Evolutionary conservation across 2,329 filamentous ascomycete species (phyloP), one percentile per base, ranked within the genome.

Genomic region (Gaeumannomyces sp.): DNA sequence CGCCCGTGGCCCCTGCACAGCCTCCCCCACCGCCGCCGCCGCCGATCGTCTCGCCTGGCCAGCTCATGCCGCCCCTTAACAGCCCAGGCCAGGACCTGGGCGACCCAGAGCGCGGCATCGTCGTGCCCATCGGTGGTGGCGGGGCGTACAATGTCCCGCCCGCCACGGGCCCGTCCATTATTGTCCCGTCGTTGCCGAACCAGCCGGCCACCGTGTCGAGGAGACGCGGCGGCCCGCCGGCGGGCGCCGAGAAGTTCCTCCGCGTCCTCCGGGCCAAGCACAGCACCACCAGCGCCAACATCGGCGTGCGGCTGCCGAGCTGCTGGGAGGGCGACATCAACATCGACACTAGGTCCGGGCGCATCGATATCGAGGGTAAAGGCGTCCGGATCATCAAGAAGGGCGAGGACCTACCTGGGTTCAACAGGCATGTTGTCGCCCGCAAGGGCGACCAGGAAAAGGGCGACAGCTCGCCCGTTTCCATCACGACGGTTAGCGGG

Each of bases 321-420:
- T 73, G 77, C 2, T 86, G 83, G 84, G 78, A 80, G 67, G 84
- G 84, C 19, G 67, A 68, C 27, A 71, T 85, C 45, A 67, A 67
- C 13, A 76, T 79, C 16, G 65, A 75, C 65, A 76, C 77, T 25
- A 72, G 80, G 22, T 77, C 77, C 29, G 82, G 82, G 2, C 67
- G 64, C 13, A 72, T 84, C 35, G 64, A 66, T 2, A 72, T 80
- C 10, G 66, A 63, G 27, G 83, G 83, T 19, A 74, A 78, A 57
- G 81, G 75, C 22, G 75, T 85, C 16, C 67, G 73, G 63, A 68
- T 82, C 3, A 71, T 77, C 19, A 74, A 70, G 62, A 66, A 66
- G n/a, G 67, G 71, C 3, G 67, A 69, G 1, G 72, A 73, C 2
- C 75, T 74, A 71, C 73, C 73, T 4, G 73, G 75, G 1, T 68